Evolutionary conservation across 2,329 filamentous ascomycete genomes (phyloP).

Genomic region (Sclerotinia trifoliorum): DNA sequence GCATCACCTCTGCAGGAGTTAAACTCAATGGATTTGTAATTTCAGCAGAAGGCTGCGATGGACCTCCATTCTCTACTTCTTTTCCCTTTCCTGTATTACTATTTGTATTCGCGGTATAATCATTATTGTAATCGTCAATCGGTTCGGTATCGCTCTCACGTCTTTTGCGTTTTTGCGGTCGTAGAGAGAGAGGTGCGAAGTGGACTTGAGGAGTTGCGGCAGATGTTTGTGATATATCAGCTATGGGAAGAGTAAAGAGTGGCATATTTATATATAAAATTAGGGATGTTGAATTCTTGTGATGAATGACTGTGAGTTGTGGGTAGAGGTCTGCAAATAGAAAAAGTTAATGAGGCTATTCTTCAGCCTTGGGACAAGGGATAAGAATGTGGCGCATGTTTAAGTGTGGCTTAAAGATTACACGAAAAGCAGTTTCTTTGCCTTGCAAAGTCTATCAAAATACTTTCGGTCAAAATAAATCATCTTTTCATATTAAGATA

Average conservation of each 20-base stretch:
- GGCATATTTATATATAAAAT: slow-evolving; percentile 26
- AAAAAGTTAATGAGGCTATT: neutral
- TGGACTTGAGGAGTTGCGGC: slow-evolving; percentile 22
- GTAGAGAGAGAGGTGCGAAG: slow-evolving; percentile 26
- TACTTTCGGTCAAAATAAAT: too few species aligned
- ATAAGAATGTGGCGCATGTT: neutral
- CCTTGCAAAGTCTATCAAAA: too few species aligned
- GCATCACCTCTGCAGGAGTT: slow-evolving; percentile 50
- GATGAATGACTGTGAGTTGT: neutral
- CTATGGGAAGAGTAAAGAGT: slow-evolving; percentile 34
- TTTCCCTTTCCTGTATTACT: neutral
- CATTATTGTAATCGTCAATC: neutral
- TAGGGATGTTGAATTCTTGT: too few species aligned
- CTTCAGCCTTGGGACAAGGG: neutral
- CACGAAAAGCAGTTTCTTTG: neutral
- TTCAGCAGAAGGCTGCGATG: slow-evolving; percentile 21
- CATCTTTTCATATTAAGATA: too few species aligned
- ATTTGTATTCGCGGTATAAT: slow-evolving; percentile 1
- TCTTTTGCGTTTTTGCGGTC: slow-evolving; percentile 22
- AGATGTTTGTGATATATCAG: slow-evolving; percentile 23
- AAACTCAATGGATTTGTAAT: slow-evolving; percentile 56
- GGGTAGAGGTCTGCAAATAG: neutral
- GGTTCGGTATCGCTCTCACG: slow-evolving; percentile 8
- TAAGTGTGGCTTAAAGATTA: neutral
- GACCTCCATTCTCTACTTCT: neutral